Base-by-base conservation (phyloP, 2,329 filamentous ascomycete species). In the Xylariaceae sp. region DNA sequence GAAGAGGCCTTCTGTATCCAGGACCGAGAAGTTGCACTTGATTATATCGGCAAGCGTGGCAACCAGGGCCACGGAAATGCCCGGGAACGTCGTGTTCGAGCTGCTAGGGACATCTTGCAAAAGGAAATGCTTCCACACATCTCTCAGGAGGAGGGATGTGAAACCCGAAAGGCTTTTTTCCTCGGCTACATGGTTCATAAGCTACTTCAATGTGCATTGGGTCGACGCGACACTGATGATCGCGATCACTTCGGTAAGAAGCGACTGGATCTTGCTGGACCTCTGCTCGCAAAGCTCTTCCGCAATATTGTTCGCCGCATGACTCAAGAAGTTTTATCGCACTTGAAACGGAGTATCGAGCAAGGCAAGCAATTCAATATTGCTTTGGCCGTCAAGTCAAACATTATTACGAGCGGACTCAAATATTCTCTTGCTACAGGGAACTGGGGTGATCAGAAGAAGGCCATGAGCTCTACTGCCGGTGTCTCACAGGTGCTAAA, bases 381-480 rank as follows among this genome's bases (percentile, higher is more conserved):
- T 37, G 91, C 91, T 12, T 85, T 96, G 56, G 95, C 92, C 65
- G 89, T 98, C 70, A 98, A 97, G 79, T 88, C 90, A 19, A 89
- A 87, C 61, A 96, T 95, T 17, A 83, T 99, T 65, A 96, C 93
- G 17, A 96, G 95, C 71, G 95, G 94, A 46, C 78, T 99, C 65
- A 96, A 97, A 73, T 99, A 99, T 76, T 97, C 95, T 49, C 82
- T 99, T 61, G 94, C 95, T 23, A 99, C 95, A 12, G 95, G 95
- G 65, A 99, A 99, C 77, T 99, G 95, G 96, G 96, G 95, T 71
- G 95, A 99, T 65, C 95, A 99, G 79, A 99, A 98, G 84, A 99
- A 98, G 80, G 93, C 95, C 17, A 90, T 91, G 68, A 94, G 89
- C 67, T 91, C 93, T 1, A 98, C 96, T 63, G 95, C 95, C 43